phyloP scores from a whole-genome alignment of 148 eudicot species.

The Rhododendron griersonianum region DNA sequence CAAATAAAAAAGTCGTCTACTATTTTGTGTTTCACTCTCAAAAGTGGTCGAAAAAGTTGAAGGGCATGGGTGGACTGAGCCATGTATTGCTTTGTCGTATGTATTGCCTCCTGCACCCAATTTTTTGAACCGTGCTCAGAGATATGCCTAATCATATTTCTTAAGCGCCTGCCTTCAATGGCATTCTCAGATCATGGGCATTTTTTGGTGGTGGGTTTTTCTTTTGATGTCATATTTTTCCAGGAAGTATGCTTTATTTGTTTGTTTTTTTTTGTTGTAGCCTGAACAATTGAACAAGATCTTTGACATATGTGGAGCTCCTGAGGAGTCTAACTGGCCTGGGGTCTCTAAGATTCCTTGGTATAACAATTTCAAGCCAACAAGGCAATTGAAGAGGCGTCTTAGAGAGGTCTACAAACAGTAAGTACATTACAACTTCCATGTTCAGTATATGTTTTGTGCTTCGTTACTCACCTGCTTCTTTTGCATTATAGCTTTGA shows the following conservation, averaged over 20 bases:
- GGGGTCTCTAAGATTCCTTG: constrained; percentile 87
- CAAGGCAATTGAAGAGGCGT: constrained; percentile 71
- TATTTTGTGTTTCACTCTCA: not conserved
- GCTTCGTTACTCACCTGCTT: not conserved
- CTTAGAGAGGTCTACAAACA: constrained; percentile 73
- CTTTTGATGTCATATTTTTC: not conserved
- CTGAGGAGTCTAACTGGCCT: constrained; percentile 89
- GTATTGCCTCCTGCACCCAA: not conserved
- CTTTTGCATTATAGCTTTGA: constrained; percentile 54
- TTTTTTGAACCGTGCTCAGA: not conserved
- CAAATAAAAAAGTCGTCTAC: not conserved
- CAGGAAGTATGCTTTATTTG: not conserved
- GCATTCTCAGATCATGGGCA: not conserved
- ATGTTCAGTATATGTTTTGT: not conserved
- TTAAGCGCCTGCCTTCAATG: not conserved
- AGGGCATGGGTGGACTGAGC: not conserved
- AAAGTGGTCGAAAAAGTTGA: not conserved
- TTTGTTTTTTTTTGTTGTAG: constrained; percentile 32
- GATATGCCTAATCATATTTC: not conserved
- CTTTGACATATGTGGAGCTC: constrained; percentile 83
- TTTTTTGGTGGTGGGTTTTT: not conserved
- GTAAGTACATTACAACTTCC: constrained; percentile 33
- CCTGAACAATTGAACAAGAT: constrained; percentile 86
- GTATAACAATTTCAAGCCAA: constrained; percentile 81
- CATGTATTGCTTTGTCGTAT: not conserved